Evolutionary conservation across 257 asterid species (phyloP), one percentile per base, ranked within the genome.

Genomic region (Capsicum rhomboideum): DNA sequence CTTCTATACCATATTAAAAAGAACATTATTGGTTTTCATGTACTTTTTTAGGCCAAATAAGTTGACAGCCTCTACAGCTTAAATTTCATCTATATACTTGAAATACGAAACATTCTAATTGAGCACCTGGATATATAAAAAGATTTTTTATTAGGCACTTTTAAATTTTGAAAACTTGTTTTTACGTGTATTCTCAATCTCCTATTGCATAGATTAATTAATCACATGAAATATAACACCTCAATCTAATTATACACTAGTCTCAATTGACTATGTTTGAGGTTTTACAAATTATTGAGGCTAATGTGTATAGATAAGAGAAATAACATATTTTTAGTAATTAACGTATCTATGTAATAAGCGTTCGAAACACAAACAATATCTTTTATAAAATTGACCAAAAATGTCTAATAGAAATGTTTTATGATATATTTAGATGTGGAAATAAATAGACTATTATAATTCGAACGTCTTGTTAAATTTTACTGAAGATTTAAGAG

Each of bases 401-500:
- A 12, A 12, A 26, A 6, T 61, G 12, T 63, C 10, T 26, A 26
- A 0, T 13, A 26, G 0, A 1, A 26, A 63, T 6, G 26, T 3
- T 26, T 12, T 26, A 63, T 26, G 0, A 12, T 63, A 0, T 11
- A 61, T 23, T 23, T 0, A 23, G 0, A 10, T 61, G 8, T 7
- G 23, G 9, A 61, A 23, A 61, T 61, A 61, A 61, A 23, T 61
- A 23, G 0, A 12, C 40, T n/a, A n/a, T 5, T 3, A 10, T 10
- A 2, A 21, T 1, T 54, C 1, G 10, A 13, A 49, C 12, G 3
- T 49, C 17, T n/a, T n/a, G n/a, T n/a, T n/a, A n/a, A n/a, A n/a
- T n/a, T n/a, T n/a, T n/a, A n/a, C n/a, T n/a, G n/a, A n/a, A n/a
- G n/a, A n/a, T n/a, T n/a, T n/a, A n/a, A n/a, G n/a, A n/a, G n/a